Conservation (phyloP, 2,329 filamentous ascomycete species). For the Talaromyces sp. region DNA sequence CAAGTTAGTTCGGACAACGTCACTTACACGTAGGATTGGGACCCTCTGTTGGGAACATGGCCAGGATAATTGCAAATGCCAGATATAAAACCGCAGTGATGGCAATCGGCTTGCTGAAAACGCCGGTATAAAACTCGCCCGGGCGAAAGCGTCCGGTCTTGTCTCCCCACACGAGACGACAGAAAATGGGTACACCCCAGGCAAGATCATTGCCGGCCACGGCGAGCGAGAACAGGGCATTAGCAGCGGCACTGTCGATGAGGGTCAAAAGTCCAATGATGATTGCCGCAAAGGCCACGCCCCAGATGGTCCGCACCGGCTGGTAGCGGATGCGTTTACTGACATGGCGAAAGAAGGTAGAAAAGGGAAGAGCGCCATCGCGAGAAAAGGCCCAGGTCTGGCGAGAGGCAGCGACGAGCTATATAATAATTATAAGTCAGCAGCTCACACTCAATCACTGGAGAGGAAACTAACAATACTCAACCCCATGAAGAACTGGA, state of each 20-base stretch:
- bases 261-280: slow-evolving; percentile 56
- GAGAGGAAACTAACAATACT: slow-evolving; percentile 24
- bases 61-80: slow-evolving; percentile 45
- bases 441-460: not conserved
- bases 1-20: slow-evolving; percentile 4
- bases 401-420: slow-evolving; percentile 54
- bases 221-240: slow-evolving; percentile 56
- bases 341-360: slow-evolving; percentile 53
- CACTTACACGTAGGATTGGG: slow-evolving; percentile 47
- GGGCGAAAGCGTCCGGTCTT: slow-evolving; percentile 51
- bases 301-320: slow-evolving; percentile 54
- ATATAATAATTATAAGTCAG: slow-evolving; percentile 7
- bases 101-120: slow-evolving; percentile 49
- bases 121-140: slow-evolving; percentile 57
- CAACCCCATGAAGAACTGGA: slow-evolving; percentile 60
- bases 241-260: slow-evolving; percentile 54
- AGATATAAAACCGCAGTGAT: slow-evolving; percentile 45
- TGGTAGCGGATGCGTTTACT: slow-evolving; percentile 54
- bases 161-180: slow-evolving; percentile 54
- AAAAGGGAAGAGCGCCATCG: slow-evolving; percentile 59
- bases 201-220: slow-evolving; percentile 60
- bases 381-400: slow-evolving; percentile 62
- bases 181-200: slow-evolving; percentile 57
- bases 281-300: slow-evolving; percentile 47
- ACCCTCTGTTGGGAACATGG: slow-evolving; percentile 56